Evolutionary conservation across 2,329 filamentous ascomycete genomes (phyloP).

Genomic region (Aspergillus melleus): DNA sequence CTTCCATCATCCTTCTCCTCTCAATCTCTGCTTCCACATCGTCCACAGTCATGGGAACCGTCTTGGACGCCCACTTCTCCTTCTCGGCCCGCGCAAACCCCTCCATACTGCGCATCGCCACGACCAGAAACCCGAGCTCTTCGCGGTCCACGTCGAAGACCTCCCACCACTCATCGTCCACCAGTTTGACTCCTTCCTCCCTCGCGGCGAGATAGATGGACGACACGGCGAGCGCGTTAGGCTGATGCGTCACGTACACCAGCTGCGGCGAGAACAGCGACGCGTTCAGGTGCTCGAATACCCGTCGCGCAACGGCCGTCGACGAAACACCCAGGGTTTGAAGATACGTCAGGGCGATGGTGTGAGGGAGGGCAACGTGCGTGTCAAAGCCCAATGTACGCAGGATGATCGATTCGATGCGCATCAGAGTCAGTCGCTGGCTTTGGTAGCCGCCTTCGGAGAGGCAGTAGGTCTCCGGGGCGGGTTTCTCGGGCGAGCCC

Average conservation of each 20-base stretch:
- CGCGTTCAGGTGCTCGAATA: slow-evolving; percentile 80
- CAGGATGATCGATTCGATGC: slow-evolving; percentile 76
- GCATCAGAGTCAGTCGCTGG: slow-evolving; percentile 64
- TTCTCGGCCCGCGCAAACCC: slow-evolving; percentile 65
- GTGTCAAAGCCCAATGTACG: slow-evolving; percentile 76
- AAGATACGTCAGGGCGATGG: slow-evolving; percentile 85
- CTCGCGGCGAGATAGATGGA: slow-evolving; percentile 87
- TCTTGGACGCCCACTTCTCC: slow-evolving; percentile 53
- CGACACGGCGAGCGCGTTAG: slow-evolving; percentile 77
- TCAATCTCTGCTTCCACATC: slow-evolving; percentile 62
- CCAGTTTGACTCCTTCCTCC: slow-evolving; percentile 74
- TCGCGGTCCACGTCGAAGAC: slow-evolving; percentile 95
- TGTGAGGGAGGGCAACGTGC: slow-evolving; percentile 81
- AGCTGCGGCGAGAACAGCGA: slow-evolving; percentile 83
- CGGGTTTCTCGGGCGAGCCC: slow-evolving; percentile 30
- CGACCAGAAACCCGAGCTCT: slow-evolving; percentile 88
- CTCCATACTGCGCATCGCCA: slow-evolving; percentile 77
- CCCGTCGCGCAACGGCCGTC: slow-evolving; percentile 61
- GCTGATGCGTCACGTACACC: slow-evolving; percentile 89
- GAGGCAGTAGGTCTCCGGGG: slow-evolving; percentile 64
- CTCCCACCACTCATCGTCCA: slow-evolving; percentile 92
- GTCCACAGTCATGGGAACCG: slow-evolving; percentile 60
- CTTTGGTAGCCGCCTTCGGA: slow-evolving; percentile 70
- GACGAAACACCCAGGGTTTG: slow-evolving; percentile 76
- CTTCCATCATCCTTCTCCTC: slow-evolving; percentile 46